These are phyloP conservation scores for Xylaria castorea DNA, from an alignment of 495 filamentous ascomycete genomes.

Conservation along the genomic window DNA sequence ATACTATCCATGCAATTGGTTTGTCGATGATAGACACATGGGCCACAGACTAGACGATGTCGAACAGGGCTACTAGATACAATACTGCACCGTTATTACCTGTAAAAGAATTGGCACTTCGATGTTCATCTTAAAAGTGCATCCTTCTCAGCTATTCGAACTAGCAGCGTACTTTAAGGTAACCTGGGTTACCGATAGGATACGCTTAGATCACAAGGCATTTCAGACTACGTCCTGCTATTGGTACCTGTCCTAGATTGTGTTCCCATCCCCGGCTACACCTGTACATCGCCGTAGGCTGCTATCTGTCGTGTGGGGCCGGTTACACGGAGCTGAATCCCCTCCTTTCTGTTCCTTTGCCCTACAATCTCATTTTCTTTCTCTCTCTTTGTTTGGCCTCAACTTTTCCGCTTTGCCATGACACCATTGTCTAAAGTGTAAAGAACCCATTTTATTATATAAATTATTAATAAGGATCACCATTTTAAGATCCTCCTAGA, in stretches of 20 bases:
- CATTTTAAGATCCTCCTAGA: too few species aligned
- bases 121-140: too few species aligned
- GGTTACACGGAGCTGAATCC: not conserved
- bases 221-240: not conserved
- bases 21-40: too few species aligned
- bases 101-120: too few species aligned
- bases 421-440: too few species aligned
- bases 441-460: too few species aligned
- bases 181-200: not conserved
- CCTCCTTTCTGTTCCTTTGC: not conserved
- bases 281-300: not conserved
- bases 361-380: not conserved
- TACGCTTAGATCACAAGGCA: not conserved
- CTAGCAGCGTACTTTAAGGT: not conserved
- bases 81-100: too few species aligned
- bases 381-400: not conserved
- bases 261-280: not conserved
- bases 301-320: not conserved
- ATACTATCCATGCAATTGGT: too few species aligned
- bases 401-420: not conserved
- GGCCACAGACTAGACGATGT: too few species aligned
- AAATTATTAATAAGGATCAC: too few species aligned
- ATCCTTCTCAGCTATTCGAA: not conserved
- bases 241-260: not conserved
- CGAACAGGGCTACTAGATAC: too few species aligned